Conservation (phyloP, 345 rosid genomes). For the Ceriops tagal region DNA sequence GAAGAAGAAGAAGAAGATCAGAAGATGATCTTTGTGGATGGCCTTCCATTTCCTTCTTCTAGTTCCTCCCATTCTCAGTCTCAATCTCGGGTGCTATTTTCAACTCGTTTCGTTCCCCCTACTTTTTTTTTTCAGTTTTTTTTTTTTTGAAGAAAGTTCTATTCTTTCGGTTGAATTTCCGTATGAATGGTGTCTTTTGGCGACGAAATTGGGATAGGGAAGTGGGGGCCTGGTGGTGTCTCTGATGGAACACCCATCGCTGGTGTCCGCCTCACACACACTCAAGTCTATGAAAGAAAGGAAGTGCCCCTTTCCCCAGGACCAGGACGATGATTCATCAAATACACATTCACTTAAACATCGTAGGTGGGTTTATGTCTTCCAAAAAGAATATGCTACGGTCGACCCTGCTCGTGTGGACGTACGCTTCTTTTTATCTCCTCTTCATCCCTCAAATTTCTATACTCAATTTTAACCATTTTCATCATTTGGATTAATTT, state of each 20-base stretch:
- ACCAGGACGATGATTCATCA: neutral
- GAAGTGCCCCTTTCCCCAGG: slow-evolving; percentile 27
- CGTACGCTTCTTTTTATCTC: slow-evolving; percentile 37
- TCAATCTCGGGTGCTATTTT: neutral
- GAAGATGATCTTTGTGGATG: slow-evolving; percentile 24
- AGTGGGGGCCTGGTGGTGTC: slow-evolving; percentile 28
- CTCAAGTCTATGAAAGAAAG: slow-evolving; percentile 49
- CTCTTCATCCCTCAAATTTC: neutral
- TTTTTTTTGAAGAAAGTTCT: too few relatives aligned
- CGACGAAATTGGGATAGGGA: slow-evolving; percentile 33
- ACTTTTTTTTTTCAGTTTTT: too few relatives aligned
- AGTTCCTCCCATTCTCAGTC: slow-evolving; percentile 9
- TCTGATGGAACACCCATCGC: slow-evolving; percentile 57
- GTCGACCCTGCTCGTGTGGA: slow-evolving; percentile 65
- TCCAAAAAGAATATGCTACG: slow-evolving; percentile 78
- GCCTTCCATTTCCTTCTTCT: slow-evolving; percentile 8
- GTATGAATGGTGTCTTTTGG: too few relatives aligned
- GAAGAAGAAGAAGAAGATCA: too few relatives aligned
- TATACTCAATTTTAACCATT: too few relatives aligned
- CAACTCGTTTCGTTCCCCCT: too few relatives aligned
- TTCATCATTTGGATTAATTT: too few relatives aligned
- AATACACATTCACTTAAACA: slow-evolving; percentile 21
- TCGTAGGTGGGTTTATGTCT: slow-evolving; percentile 54
- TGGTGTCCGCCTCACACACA: slow-evolving; percentile 44
- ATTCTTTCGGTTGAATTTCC: too few relatives aligned